Base-by-base conservation (phyloP, 2,329 filamentous ascomycete species). In the Daldinia sp. region DNA sequence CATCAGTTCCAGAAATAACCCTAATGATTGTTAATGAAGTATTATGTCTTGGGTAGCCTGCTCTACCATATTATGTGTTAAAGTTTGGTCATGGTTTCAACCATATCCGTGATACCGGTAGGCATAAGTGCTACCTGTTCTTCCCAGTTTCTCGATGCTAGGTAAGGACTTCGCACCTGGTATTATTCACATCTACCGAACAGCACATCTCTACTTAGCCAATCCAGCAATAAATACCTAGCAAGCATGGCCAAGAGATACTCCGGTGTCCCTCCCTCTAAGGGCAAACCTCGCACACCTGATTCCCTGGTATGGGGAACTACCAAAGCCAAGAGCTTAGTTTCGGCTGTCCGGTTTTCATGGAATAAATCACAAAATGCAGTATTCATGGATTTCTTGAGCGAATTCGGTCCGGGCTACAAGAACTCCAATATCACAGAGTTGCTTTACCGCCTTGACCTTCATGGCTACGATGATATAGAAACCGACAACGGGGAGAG, bases 391-490 rank as follows among this genome's bases (percentile, higher is more conserved):
- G 15, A 58, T 1, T 68, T 66, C 41, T 48, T 69, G 5, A 32
- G 25, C 17, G 52, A 19, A 3, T 49, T 52, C 7, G 67, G 62
- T 3, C 37, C 50, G 1, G 34, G 43, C n/a, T 59, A 52, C 15
- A 58, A 58, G 13, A 60, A 59, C 37, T 56, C 48, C 5, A 58
- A 67, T 34, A 39, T 66, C 0, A 41, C 49, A 1, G 57, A 57
- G 1, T 32, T 69, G 3, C 60, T 69, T 6, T 11, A 21, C 13
- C n/a, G 61, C 1, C 62, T 69, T 11, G 61, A 64, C 19, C 57
- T 69, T 3, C 48, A 69, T 21, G 67, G 64, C 3, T 69, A 66
- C n/a, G 48, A 67, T 10, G 11, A 53, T 1, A 58, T 68, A 21
- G 8, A 32, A 0, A 69, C 64, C 15, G 4, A 19, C 2, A 4